Base-by-base conservation (phyloP, 2,329 filamentous ascomycete genomes). In the Calonectria crousiana region DNA sequence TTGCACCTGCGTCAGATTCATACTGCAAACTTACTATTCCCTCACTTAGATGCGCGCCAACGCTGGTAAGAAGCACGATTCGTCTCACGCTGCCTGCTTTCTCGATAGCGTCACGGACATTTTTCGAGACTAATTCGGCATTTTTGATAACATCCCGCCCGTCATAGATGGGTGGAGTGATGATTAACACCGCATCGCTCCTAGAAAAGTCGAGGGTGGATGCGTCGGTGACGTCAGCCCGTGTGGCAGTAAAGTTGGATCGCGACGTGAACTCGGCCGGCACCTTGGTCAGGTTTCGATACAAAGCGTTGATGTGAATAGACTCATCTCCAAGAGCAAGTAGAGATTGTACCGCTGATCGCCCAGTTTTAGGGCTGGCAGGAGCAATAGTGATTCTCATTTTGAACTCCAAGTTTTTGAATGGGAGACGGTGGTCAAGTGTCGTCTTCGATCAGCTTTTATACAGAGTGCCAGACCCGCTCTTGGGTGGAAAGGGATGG, bases 31-130 rank as follows among this genome's bases (percentile, higher is more conserved):
- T 30, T 67, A 85, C 84, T 11, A 81, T 81, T 10, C 84, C 84
- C 2, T 81, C 52, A 0, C 79, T 77, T 36, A 80, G 82, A 75
- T 85, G 81, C 1, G 84, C 84, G 1, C 84, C 84, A 2, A 78
- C 44, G 10, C 83, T 84, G 0, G 79, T 81, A 0, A 85, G 64
- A 6, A 84, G 64, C 1, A 85, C 82, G 2, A 85, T 60, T n/a
- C 80, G 76, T 56, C 76, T 82, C 2, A 85, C 81, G 1, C 38
- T 72, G 0, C 74, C 76, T 0, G 82, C 75, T 41, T 68, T 80
- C 23, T 80, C 74, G 2, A 83, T 62, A 0, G 83, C 83, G 6
- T 73, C 41, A 47, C 80, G 81, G 4, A 85, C 77, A 9, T 84
- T 84, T 0, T 76, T 73, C 1, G 83, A 82, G 1, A 81, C 75